Conservation (phyloP, 805 yeast species). For the Schizosaccharomyces japonicus region DNA sequence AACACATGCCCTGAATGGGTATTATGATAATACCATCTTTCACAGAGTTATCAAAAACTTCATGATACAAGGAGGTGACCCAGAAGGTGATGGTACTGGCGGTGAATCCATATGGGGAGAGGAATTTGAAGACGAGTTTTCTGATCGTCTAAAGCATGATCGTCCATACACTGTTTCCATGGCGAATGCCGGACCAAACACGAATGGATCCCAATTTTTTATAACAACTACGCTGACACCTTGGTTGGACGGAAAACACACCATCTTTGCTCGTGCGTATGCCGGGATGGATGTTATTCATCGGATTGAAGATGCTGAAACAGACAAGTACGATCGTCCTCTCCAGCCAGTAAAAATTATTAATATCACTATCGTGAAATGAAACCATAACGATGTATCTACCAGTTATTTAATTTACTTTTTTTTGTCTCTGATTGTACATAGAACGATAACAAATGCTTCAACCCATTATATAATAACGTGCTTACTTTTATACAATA, state of each 20-base stretch:
- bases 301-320: slow-evolving; percentile 23
- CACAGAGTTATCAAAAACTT: slow-evolving; percentile 26
- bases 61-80: slow-evolving; percentile 43
- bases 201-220: slow-evolving; percentile 38
- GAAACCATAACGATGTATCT: not conserved
- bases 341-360: slow-evolving; percentile 15
- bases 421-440: too few species aligned
- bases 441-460: too few species aligned
- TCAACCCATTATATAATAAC: too few species aligned
- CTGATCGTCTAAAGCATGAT: slow-evolving; percentile 25
- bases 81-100: slow-evolving; percentile 22
- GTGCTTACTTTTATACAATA: too few species aligned
- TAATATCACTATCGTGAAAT: slow-evolving; percentile 9
- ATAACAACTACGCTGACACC: slow-evolving; percentile 26
- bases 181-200: slow-evolving; percentile 37
- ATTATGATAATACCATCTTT: slow-evolving; percentile 20
- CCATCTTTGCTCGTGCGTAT: slow-evolving; percentile 31
- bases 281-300: slow-evolving; percentile 28
- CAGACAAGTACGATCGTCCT: slow-evolving; percentile 26
- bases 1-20: slow-evolving; percentile 17
- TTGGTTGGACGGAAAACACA: slow-evolving; percentile 35
- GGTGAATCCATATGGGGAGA: slow-evolving; percentile 19
- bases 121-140: slow-evolving; percentile 25
- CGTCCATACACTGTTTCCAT: slow-evolving; percentile 32
- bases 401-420: not conserved